Evolutionary conservation across 108 stramenopile genomes (phyloP), one percentile per base, ranked within the genome.

Genomic region (Cyclotella atomus): DNA sequence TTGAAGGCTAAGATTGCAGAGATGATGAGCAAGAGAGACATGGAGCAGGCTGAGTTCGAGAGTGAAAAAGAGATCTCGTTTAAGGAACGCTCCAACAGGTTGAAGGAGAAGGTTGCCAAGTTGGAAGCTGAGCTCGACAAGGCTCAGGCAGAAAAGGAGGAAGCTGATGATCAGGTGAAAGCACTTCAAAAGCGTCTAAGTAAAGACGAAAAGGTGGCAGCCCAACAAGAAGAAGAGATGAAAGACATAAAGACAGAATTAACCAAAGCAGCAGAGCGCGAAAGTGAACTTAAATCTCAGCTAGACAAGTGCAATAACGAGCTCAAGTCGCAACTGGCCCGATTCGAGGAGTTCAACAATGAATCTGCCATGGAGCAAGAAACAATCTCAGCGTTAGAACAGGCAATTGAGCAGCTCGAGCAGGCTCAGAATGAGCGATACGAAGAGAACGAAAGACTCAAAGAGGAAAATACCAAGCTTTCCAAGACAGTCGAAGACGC

Each of bases 331-430:
- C 67, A 73, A 29, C 43, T 67, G 25, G 61, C 56, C 7, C 34
- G 68, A 35, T 73, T 80, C 38, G 79, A 73, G 52, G 62, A 64
- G 32, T 80, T 68, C 24, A 68, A 63, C 21, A 34, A 30, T 53
- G 68, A 62, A 6, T 73, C 65, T 50, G 62, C 71, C 23, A 65
- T 43, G 21, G 79, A 80, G 52, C 79, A 80, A 69, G 72, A 80
- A 47, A 80, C 72, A n/a, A 47, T 73, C 1, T 25, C 61, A 30
- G 79, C 59, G 12, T 62, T 80, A 29, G 72, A 80, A 44, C 50
- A 49, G 25, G 79, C 67, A 3, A 68, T 80, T 50, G 72, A 68
- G 50, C 56, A 73, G 29, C 71, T 80, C 6, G 79, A 80, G 33
- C 21, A 32, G 24, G 79, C 79, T 21, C 72, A 80, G 9, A 34